A percentile compares a stretch with the other conserved stretches of the same genome.
Conservation (phyloP, 2,329 filamentous ascomycete genomes). For the Venturia effusa region DNA sequence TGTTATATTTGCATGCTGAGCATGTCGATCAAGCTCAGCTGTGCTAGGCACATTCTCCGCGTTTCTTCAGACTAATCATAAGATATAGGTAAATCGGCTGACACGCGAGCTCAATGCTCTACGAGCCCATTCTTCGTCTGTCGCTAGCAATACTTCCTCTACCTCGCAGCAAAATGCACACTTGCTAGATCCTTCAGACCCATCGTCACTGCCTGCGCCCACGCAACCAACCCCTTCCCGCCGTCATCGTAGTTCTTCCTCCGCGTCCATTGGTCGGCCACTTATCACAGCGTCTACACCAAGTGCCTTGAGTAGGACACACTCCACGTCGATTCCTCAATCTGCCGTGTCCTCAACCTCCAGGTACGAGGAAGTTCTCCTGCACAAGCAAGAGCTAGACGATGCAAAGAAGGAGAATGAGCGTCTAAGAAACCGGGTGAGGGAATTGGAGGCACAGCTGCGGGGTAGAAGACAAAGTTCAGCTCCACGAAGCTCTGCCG, state of each 20-base stretch:
- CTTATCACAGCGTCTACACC: slow-evolving; percentile 21
- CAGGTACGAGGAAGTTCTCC: slow-evolving; percentile 32
- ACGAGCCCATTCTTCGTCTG: slow-evolving; percentile 56
- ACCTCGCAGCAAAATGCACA: slow-evolving; percentile 36
- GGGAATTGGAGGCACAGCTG: slow-evolving; percentile 34
- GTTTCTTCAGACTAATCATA: neutral
- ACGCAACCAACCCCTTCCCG: slow-evolving; percentile 43
- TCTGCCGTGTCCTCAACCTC: slow-evolving; percentile 26
- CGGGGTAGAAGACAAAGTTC: slow-evolving; percentile 21
- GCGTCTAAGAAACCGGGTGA: slow-evolving; percentile 34
- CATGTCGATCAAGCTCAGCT: neutral
- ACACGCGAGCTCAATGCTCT: slow-evolving; percentile 79
- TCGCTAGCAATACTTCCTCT: slow-evolving; percentile 48
- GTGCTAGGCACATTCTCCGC: neutral
- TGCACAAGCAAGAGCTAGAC: slow-evolving; percentile 35
- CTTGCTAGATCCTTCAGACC: slow-evolving; percentile 17
- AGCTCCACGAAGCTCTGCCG: neutral
- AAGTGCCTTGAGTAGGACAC: neutral
- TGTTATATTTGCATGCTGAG: slow-evolving; percentile 20
- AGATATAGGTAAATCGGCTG: slow-evolving; percentile 73
- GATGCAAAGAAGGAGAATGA: slow-evolving; percentile 41
- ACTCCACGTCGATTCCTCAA: slow-evolving; percentile 11
- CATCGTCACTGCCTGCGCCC: slow-evolving; percentile 32
- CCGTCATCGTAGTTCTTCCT: slow-evolving; percentile 41
- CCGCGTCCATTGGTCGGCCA: slow-evolving; percentile 4